Evolutionary conservation across 2,329 filamentous ascomycete species (phyloP).

Genomic region (Boeremia lycopersici): DNA sequence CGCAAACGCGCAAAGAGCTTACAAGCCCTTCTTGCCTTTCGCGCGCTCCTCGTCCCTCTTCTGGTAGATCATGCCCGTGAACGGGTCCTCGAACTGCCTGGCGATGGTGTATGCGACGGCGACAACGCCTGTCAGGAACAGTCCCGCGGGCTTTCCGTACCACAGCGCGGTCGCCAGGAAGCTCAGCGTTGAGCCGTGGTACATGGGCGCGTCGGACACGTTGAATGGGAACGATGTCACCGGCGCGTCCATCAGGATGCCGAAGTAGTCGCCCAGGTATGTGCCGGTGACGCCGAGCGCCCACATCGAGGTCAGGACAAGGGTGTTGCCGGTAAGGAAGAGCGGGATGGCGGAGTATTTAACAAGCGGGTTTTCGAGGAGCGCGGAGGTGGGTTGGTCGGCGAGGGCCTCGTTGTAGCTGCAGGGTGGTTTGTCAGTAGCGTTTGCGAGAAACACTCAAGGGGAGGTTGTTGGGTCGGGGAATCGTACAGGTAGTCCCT

Average conservation of each 20-base stretch:
- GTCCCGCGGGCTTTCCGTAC: constrained; percentile 84
- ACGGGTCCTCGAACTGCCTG: constrained; percentile 88
- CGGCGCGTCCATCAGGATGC: constrained; percentile 93
- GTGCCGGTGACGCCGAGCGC: constrained; percentile 92
- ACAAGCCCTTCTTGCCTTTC: constrained; percentile 46
- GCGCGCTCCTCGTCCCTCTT: constrained; percentile 70
- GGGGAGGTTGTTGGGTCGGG: neutral
- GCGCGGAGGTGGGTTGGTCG: constrained; percentile 74
- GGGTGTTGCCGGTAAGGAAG: constrained; percentile 75
- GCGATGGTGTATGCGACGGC: constrained; percentile 80
- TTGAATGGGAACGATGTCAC: constrained; percentile 97
- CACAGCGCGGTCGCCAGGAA: constrained; percentile 87
- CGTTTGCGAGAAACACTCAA: neutral
- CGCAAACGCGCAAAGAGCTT: neutral
- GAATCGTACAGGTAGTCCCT: constrained; percentile 66
- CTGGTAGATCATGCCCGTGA: constrained; percentile 90
- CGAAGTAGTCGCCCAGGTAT: constrained; percentile 98
- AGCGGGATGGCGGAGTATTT: constrained; percentile 73
- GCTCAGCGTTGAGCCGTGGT: constrained; percentile 89
- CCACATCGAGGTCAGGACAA: constrained; percentile 90
- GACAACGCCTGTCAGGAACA: constrained; percentile 77
- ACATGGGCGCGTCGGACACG: constrained; percentile 90
- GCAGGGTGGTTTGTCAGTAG: constrained; percentile 5
- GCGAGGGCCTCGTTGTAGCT: constrained; percentile 85
- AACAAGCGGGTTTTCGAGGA: constrained; percentile 65